Evolutionary conservation across 768 basidiomycete species (phyloP), one percentile per base, ranked within the genome.

Genomic region (Phlegmacium glaucopus): DNA sequence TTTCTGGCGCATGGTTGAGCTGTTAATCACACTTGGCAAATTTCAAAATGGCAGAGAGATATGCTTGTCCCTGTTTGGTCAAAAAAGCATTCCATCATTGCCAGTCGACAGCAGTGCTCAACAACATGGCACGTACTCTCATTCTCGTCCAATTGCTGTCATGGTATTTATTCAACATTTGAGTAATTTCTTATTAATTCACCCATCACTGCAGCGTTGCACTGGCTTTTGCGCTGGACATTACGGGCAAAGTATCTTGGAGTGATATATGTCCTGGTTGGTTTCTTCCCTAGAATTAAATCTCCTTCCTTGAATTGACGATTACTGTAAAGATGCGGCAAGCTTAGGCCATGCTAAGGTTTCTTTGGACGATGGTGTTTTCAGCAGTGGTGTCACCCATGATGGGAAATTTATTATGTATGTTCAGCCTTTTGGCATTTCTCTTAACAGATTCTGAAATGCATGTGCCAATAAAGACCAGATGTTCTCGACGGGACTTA

Each of bases 1-100:
- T 70, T 91, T 96, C 70, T 96, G 92, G 46, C 94, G 77, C 96
- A 99, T 99, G 49, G 55, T 69, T n/a, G n/a, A n/a, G n/a, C n/a
- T n/a, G n/a, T n/a, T n/a, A n/a, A n/a, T n/a, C n/a, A n/a, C n/a
- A n/a, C n/a, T n/a, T n/a, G n/a, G n/a, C n/a, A n/a, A n/a, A n/a
- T n/a, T n/a, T n/a, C n/a, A n/a, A n/a, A n/a, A n/a, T n/a, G n/a
- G n/a, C n/a, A n/a, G n/a, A n/a, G n/a, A 22, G 22, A 22, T 22
- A 22, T 22, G n/a, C n/a, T 34, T 34, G 32, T 34, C 32, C n/a
- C 11, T 34, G 32, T 34, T n/a, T 22, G 22, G 22, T 22, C 22
- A 22, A 22, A 22, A 22, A 5, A n/a, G n/a, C n/a, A n/a, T n/a
- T n/a, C n/a, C n/a, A n/a, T n/a, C n/a, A n/a, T n/a, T n/a, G n/a